phyloP scores from a whole-genome alignment of 2,329 filamentous ascomycete genomes.

The Pseudogymnoascus sp. region DNA sequence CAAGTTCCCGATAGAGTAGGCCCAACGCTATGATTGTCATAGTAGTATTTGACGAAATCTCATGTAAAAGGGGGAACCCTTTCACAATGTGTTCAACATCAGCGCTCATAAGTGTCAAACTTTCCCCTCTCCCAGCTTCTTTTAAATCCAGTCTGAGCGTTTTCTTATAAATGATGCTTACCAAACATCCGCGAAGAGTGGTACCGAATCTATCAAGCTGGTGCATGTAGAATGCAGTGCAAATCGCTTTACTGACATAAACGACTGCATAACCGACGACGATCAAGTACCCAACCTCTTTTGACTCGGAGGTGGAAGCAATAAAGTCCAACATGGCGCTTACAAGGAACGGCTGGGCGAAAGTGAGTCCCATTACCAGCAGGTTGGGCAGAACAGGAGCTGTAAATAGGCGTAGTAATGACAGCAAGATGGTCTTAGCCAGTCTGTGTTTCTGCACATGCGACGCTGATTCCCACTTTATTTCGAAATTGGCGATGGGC shows the following conservation, averaged over 20 bases:
- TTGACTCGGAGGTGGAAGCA: not conserved
- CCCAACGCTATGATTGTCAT: constrained; percentile 26
- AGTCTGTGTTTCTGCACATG: not conserved
- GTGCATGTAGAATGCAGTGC: not conserved
- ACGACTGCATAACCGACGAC: not conserved
- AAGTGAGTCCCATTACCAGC: not conserved
- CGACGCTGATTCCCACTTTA: not conserved
- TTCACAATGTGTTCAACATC: constrained; percentile 36
- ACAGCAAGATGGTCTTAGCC: not conserved
- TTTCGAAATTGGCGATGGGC: not conserved
- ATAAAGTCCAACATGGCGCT: not conserved
- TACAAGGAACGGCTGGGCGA: not conserved
- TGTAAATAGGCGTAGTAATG: not conserved
- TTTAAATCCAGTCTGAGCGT: constrained; percentile 13
- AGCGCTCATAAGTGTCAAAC: constrained; percentile 35
- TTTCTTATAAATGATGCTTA: constrained; percentile 24
- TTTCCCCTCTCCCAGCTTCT: not conserved
- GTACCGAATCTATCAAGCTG: constrained; percentile 19
- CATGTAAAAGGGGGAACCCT: constrained; percentile 27
- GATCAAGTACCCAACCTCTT: not conserved
- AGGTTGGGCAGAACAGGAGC: not conserved
- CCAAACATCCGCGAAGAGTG: constrained; percentile 23
- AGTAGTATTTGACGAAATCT: constrained; percentile 27
- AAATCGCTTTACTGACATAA: constrained; percentile 1
- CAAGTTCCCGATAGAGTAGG: constrained; percentile 26